Conservation (phyloP, 176 grass and related monocot genomes). For the Eragrostis nindensis region DNA sequence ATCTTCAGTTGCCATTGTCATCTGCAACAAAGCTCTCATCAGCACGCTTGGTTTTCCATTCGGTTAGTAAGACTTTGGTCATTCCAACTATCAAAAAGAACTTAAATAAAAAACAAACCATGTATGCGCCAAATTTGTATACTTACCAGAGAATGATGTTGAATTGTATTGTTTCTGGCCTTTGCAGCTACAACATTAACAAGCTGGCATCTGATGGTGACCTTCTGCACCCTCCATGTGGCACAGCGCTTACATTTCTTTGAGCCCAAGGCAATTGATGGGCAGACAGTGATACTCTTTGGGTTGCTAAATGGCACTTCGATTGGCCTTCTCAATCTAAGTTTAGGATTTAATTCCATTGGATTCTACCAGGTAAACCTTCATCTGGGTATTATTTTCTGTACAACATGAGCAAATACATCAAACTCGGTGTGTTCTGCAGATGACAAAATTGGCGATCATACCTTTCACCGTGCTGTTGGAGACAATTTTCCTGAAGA, state of each 20-base stretch:
- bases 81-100: conserved; percentile 13
- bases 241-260: conserved; percentile 92
- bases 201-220: conserved; percentile 99
- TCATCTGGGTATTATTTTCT: conserved; percentile 5
- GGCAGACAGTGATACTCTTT: conserved; percentile 88
- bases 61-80: conserved; percentile 51
- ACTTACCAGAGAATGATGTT: conserved; percentile 15
- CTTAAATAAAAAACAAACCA: conserved; percentile 26
- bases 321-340: conserved; percentile 96
- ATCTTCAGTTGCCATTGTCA: conserved; percentile 96
- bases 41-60: conserved; percentile 97
- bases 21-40: conserved; percentile 99
- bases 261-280: conserved; percentile 88
- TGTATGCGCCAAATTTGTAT: conserved; percentile 38
- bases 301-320: conserved; percentile 93
- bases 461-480: conserved; percentile 98
- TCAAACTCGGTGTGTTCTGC: conserved; percentile 43
- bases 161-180: conserved; percentile 34
- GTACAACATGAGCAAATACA: conserved; percentile 38
- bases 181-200: conserved; percentile 89
- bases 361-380: conserved; percentile 93
- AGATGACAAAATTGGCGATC: conserved; percentile 99
- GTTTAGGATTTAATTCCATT: conserved; percentile 98
- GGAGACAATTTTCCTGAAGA: conserved; percentile 94
- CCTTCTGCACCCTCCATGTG: conserved; percentile 91